A percentile compares a stretch with the other conserved stretches of the same genome.
These are phyloP conservation scores for Oryza brachyantha DNA, from an alignment of 176 grass and related monocot genomes.

Conservation along the genomic window DNA sequence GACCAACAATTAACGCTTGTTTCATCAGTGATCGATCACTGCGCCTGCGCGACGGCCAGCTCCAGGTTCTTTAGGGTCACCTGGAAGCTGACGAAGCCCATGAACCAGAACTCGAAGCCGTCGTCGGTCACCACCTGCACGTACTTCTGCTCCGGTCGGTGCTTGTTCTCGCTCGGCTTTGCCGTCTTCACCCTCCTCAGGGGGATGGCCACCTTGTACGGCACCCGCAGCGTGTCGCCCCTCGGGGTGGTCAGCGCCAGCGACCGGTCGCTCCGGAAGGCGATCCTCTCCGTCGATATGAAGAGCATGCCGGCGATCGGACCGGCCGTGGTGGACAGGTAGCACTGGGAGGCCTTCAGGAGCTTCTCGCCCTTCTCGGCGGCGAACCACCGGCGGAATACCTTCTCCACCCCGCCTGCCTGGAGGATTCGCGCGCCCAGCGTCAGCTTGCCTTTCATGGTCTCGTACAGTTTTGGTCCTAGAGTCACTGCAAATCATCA, in stretches of 20 bases:
- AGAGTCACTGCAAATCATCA: conserved; percentile 45
- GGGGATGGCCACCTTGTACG: conserved; percentile 80
- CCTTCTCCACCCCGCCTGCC: conserved; percentile 75
- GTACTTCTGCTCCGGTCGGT: conserved; percentile 80
- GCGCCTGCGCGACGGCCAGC: conserved; percentile 48
- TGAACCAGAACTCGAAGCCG: conserved; percentile 96
- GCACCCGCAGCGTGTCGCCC: conserved; percentile 43
- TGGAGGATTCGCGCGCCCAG: conserved; percentile 67
- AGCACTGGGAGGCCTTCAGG: conserved; percentile 73
- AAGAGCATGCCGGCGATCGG: conserved; percentile 81
- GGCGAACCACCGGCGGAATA: conserved; percentile 64
- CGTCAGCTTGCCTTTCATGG: conserved; percentile 74
- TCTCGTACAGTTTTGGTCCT: conserved; percentile 71
- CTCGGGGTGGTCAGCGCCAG: conserved; percentile 42
- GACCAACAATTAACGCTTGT: not conserved
- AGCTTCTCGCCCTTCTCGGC: conserved; percentile 55
- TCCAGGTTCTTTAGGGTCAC: conserved; percentile 52
- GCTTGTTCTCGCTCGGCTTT: conserved; percentile 44
- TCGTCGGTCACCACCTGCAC: conserved; percentile 67
- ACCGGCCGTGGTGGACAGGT: conserved; percentile 71
- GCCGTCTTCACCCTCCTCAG: conserved; percentile 53
- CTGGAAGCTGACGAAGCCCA: conserved; percentile 70
- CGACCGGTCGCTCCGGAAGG: conserved; percentile 67
- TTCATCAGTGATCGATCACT: conserved; percentile 29
- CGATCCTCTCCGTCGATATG: conserved; percentile 52